These are phyloP conservation scores for Rhizomucor pusillus DNA, from an alignment of 371 early-diverging fungal genomes.

Conservation along the genomic window DNA sequence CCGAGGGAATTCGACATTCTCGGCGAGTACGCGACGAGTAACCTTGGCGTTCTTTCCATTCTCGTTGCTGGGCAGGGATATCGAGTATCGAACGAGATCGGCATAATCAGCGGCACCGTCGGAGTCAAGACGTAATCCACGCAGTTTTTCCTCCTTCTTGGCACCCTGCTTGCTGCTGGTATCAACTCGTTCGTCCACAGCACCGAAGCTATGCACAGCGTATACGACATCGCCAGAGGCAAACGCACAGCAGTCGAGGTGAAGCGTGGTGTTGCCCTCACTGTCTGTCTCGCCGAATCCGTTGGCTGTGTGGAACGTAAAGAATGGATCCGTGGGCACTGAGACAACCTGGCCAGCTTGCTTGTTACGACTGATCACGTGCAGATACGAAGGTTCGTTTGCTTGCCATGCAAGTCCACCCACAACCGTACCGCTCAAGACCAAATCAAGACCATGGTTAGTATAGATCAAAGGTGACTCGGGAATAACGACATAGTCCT, in stretches of 20 bases:
- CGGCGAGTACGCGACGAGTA: too few species aligned
- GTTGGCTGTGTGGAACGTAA: slow-evolving; percentile 55
- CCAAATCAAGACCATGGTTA: slow-evolving; percentile 37
- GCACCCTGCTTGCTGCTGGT: too few species aligned
- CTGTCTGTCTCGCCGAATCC: slow-evolving; percentile 40
- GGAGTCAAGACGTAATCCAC: slow-evolving; percentile 18
- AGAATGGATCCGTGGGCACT: slow-evolving; percentile 42
- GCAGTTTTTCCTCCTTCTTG: background rate
- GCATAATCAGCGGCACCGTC: slow-evolving; percentile 23
- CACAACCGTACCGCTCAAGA: slow-evolving; percentile 38
- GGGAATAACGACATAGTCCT: slow-evolving; percentile 54
- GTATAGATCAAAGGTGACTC: slow-evolving; percentile 46
- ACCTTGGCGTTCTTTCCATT: too few species aligned
- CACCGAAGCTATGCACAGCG: too few species aligned
- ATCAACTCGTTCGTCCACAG: too few species aligned
- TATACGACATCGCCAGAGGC: slow-evolving; percentile 29
- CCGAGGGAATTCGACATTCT: too few species aligned
- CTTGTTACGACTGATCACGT: slow-evolving; percentile 41
- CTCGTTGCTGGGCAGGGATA: slow-evolving; percentile 6
- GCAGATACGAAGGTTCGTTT: slow-evolving; percentile 35
- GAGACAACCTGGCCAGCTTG: slow-evolving; percentile 44
- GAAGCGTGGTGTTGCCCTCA: slow-evolving; percentile 21
- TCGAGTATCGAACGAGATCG: slow-evolving; percentile 23
- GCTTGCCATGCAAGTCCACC: slow-evolving; percentile 41
- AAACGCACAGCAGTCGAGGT: slow-evolving; percentile 31